phyloP scores from a whole-genome alignment of 768 basidiomycete genomes.

The Russula foetens region DNA sequence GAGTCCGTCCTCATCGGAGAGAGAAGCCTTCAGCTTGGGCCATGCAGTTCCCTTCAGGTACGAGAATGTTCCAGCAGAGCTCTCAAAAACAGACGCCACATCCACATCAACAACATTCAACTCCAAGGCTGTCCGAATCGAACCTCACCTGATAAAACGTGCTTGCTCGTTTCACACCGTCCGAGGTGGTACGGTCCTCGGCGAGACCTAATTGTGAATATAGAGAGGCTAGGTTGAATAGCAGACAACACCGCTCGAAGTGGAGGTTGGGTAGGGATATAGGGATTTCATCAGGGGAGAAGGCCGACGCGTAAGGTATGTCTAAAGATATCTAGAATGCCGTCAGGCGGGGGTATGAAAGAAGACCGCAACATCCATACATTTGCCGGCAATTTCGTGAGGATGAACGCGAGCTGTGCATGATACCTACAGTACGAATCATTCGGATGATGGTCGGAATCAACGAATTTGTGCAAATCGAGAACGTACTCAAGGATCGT shows the following conservation, averaged over 20 bases:
- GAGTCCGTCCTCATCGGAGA: conserved; percentile 42
- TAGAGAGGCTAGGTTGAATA: conserved; percentile 86
- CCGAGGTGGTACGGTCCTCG: conserved; percentile 59
- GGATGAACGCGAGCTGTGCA: conserved; percentile 76
- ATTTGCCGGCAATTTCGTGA: conserved; percentile 79
- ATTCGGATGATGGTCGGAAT: conserved; percentile 10
- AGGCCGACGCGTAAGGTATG: conserved; percentile 67
- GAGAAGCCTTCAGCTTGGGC: conserved; percentile 39
- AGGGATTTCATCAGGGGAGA: conserved; percentile 48
- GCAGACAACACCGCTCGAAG: conserved; percentile 69
- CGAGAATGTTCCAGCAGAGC: conserved; percentile 63
- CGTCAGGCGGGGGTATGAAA: not conserved
- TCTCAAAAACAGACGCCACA: conserved; percentile 30
- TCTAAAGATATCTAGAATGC: conserved; percentile 55
- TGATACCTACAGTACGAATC: conserved; percentile 88
- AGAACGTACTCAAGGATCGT: conserved; percentile 49
- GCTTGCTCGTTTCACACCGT: conserved; percentile 81
- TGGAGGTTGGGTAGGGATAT: conserved; percentile 63
- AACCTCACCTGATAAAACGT: conserved; percentile 55
- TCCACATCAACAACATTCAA: not conserved
- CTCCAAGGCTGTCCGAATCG: not conserved
- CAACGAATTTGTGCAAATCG: conserved; percentile 2
- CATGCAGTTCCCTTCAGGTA: conserved; percentile 48
- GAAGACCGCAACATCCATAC: conserved; percentile 35
- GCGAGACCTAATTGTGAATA: conserved; percentile 70